Evolutionary conservation across 2,329 filamentous ascomycete genomes (phyloP).

Genomic region (Rhynchosporium secalis): DNA sequence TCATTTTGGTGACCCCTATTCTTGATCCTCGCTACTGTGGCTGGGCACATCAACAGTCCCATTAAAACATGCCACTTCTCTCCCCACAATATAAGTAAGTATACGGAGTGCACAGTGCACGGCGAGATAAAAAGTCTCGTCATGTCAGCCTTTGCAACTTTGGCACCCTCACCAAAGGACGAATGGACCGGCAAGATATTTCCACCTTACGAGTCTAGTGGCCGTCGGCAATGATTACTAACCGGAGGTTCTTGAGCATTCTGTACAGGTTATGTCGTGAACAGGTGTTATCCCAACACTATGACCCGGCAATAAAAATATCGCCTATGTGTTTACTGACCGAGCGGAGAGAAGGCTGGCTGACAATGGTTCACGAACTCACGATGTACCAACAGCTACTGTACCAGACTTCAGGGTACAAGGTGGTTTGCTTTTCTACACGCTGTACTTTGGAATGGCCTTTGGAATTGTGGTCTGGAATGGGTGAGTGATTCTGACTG

Average conservation of each 20-base stretch:
- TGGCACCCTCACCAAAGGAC: conserved; percentile 14
- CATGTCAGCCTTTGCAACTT: conserved; percentile 14
- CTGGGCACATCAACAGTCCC: conserved; percentile 11
- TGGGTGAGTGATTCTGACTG: too few relatives aligned
- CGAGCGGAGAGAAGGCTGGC: conserved; percentile 10
- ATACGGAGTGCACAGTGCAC: too few relatives aligned
- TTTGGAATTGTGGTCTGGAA: too few relatives aligned
- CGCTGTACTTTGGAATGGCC: too few relatives aligned
- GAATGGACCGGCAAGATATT: conserved; percentile 16
- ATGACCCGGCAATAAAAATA: background rate
- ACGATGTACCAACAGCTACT: too few relatives aligned
- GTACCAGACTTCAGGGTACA: too few relatives aligned
- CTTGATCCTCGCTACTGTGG: background rate
- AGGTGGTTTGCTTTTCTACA: too few relatives aligned
- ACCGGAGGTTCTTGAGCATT: background rate
- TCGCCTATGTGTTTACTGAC: background rate
- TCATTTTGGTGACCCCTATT: conserved; percentile 11
- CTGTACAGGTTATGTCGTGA: background rate
- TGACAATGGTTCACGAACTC: background rate
- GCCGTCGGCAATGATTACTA: conserved; percentile 7
- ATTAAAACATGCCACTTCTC: conserved; percentile 9
- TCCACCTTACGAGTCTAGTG: conserved; percentile 3
- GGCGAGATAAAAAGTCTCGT: background rate
- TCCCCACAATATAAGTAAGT: background rate
- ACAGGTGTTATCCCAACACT: conserved; percentile 9